Base-by-base conservation (phyloP, 2,329 filamentous ascomycete genomes). In the Monosporascus sp. region DNA sequence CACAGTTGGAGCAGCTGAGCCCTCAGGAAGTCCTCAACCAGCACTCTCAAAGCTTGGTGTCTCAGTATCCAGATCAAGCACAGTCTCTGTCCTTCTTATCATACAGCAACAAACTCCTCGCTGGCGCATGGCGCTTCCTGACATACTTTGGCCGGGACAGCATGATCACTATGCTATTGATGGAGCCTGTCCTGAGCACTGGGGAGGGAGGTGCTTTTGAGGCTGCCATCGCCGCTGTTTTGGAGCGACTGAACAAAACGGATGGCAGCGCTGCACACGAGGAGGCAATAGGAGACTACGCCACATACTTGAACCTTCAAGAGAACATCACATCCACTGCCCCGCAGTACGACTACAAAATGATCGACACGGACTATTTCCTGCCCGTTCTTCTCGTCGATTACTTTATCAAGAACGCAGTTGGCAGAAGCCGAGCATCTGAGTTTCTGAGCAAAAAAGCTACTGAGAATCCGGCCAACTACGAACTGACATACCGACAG, bases 111-210 rank as follows among this genome's bases (percentile, higher is more conserved):
- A 87, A 87, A 58, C 70, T 87, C 0, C 71, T 85, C 2, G 84
- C 85, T 2, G 84, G 84, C 11, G 82, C 80, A 4, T 87, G 83
- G 84, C 71, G 82, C 1, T 87, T 86, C 59, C 65, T 87, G 45
- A 87, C 84, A 0, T 87, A 87, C 61, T 87, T 87, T 67, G 84
- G 83, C 0, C 76, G 84, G 11, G 84, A 88, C 61, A 83, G 78
- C 55, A 83, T 86, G 74, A 84, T 87, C 40, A 74, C 80, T 1
- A 71, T 79, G 15, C 72, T 87, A 0, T 69, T 87, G 0, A 69
- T 86, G 31, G 76, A 83, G 53, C 76, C 80, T 0, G 72, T 86
- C 0, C 69, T 87, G 1, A 84, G 79, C 49, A 70, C 75, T 44
- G 81, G 80, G 0, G 69, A 80, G 38, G 76, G 71, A 0, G 76